These are phyloP conservation scores for Ceriops tagal DNA, from an alignment of 345 rosid genomes.

Conservation along the genomic window DNA sequence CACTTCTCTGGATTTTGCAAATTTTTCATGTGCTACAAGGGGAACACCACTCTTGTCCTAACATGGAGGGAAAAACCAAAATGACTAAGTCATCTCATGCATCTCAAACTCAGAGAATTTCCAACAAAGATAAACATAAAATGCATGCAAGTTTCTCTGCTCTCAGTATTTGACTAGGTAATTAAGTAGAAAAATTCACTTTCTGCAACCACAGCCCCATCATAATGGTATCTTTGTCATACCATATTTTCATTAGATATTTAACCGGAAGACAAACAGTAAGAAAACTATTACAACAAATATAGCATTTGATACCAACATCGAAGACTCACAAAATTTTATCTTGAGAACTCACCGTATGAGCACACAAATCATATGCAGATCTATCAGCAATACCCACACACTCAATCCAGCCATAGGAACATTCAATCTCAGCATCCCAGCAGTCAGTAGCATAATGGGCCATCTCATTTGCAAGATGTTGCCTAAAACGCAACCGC, in stretches of 20 bases:
- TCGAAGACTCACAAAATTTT: too few relatives aligned
- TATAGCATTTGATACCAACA: neutral
- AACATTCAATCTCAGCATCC: conserved; percentile 96
- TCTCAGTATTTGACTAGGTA: too few relatives aligned
- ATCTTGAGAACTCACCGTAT: conserved; percentile 44
- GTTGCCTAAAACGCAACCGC: conserved; percentile 76
- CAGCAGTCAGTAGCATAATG: conserved; percentile 94
- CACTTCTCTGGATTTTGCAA: conserved; percentile 78
- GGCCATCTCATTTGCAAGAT: conserved; percentile 92
- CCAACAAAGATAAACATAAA: neutral
- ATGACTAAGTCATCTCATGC: neutral
- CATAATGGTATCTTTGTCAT: too few relatives aligned
- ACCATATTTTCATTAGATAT: too few relatives aligned
- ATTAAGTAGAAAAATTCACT: too few relatives aligned
- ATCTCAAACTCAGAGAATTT: neutral
- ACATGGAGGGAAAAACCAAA: neutral
- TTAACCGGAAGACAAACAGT: too few relatives aligned
- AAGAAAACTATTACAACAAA: neutral
- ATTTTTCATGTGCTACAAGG: conserved; percentile 81
- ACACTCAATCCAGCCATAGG: conserved; percentile 96
- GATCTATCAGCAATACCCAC: conserved; percentile 97
- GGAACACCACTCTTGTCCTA: conserved; percentile 80
- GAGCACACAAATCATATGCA: conserved; percentile 82
- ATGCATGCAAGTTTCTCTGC: neutral
- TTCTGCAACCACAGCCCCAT: too few relatives aligned